These are phyloP conservation scores for Penstemon newberryi DNA, from an alignment of 257 asterid species.

Conservation along the genomic window DNA sequence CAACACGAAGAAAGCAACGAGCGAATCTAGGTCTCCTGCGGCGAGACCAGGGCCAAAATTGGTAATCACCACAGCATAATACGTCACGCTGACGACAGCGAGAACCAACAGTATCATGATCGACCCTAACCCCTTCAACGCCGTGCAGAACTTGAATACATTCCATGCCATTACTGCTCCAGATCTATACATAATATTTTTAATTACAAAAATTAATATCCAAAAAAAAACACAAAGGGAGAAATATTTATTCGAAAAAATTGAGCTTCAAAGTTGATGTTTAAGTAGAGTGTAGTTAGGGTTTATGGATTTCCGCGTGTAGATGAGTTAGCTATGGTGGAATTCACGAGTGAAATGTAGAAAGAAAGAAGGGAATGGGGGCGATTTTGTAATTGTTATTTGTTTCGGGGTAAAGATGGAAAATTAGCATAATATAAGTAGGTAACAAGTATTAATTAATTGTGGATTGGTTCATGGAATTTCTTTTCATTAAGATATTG, in stretches of 20 bases:
- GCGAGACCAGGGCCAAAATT: slow-evolving; percentile 55
- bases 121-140: slow-evolving; percentile 69
- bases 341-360: slow-evolving; percentile 14
- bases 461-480: too few relatives aligned
- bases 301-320: slow-evolving; percentile 28
- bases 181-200: slow-evolving; percentile 60
- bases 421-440: neutral
- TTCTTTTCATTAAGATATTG: too few relatives aligned
- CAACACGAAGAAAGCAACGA: slow-evolving; percentile 47
- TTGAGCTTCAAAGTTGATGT: neutral
- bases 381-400: neutral
- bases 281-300: neutral
- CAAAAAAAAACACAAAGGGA: neutral
- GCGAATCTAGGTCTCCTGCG: slow-evolving; percentile 48
- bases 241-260: neutral
- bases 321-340: slow-evolving; percentile 15
- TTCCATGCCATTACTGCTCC: slow-evolving; percentile 82
- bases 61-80: slow-evolving; percentile 65
- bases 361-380: neutral
- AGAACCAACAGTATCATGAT: slow-evolving; percentile 73
- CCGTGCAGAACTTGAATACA: slow-evolving; percentile 69
- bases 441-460: too few relatives aligned
- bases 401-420: neutral
- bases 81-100: slow-evolving; percentile 67
- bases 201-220: neutral